A percentile compares a stretch with the other conserved stretches of the same genome.
phyloP scores from a whole-genome alignment of 768 basidiomycete genomes.

The Termitomyces sp. region DNA sequence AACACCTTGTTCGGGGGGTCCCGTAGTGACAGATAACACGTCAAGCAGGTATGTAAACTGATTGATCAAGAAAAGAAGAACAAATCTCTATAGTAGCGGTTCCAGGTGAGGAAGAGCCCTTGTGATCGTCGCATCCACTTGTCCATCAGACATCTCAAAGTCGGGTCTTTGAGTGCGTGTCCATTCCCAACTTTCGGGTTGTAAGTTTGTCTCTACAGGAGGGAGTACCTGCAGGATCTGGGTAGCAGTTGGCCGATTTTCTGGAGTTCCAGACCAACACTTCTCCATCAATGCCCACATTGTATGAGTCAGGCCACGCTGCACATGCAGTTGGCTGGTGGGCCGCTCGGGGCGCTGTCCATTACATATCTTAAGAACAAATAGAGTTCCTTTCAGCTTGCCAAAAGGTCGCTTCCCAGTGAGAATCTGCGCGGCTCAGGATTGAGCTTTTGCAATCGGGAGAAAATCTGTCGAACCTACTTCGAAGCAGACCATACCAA shows the following conservation, averaged over 20 bases:
- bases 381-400: too few species aligned
- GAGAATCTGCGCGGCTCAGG: neutral
- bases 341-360: neutral
- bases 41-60: too few species aligned
- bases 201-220: neutral
- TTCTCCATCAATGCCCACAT: conserved; percentile 2
- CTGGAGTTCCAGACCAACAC: neutral
- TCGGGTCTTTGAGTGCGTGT: neutral
- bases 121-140: neutral
- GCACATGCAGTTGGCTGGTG: neutral
- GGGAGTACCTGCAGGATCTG: neutral
- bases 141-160: neutral
- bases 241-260: neutral
- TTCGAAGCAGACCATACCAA: conserved; percentile 1
- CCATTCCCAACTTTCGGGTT: neutral
- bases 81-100: neutral
- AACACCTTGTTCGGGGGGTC: too few species aligned
- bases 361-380: neutral
- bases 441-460: neutral
- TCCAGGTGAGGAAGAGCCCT: neutral
- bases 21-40: too few species aligned
- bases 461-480: neutral
- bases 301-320: neutral
- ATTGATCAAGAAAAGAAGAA: neutral
- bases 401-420: neutral